phyloP scores from a whole-genome alignment of 768 basidiomycete species.

The Podaxis sp. region DNA sequence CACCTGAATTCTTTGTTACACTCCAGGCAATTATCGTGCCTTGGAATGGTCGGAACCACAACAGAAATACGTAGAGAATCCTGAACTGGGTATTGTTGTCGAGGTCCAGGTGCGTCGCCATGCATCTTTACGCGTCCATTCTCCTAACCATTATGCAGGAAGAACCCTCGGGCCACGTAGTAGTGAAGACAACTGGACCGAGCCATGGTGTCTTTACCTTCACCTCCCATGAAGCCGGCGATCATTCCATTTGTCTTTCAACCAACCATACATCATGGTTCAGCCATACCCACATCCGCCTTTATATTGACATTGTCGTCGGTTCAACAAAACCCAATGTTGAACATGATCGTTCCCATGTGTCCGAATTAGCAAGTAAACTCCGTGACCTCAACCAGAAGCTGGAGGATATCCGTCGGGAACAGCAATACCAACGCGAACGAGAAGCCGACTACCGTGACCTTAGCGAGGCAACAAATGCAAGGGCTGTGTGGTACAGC shows the following conservation, averaged over 20 bases:
- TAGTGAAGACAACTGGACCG: constrained; percentile 89
- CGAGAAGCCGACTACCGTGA: constrained; percentile 87
- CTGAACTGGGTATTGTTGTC: constrained; percentile 83
- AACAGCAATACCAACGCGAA: constrained; percentile 98
- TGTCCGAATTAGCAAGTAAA: constrained; percentile 75
- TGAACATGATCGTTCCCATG: constrained; percentile 84
- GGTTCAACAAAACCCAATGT: constrained; percentile 82
- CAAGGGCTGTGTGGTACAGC: constrained; percentile 94
- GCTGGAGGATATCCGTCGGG: constrained; percentile 86
- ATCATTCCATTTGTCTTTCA: constrained; percentile 95
- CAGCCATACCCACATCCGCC: constrained; percentile 80
- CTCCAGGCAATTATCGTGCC: constrained; percentile 84
- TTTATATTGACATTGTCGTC: constrained; percentile 92
- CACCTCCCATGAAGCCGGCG: constrained; percentile 94
- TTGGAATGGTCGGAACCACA: constrained; percentile 82
- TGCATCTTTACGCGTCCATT: neutral
- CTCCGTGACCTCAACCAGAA: constrained; percentile 92
- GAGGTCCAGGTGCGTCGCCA: constrained; percentile 67
- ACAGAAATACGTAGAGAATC: constrained; percentile 66
- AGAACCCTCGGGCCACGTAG: constrained; percentile 71
- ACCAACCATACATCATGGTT: constrained; percentile 93
- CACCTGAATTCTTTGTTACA: neutral
- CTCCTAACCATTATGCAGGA: constrained; percentile 50
- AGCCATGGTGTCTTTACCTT: constrained; percentile 93
- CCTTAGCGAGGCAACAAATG: constrained; percentile 86